phyloP scores from a whole-genome alignment of 352 stramenopile genomes.

The Pythium graminicola region DNA sequence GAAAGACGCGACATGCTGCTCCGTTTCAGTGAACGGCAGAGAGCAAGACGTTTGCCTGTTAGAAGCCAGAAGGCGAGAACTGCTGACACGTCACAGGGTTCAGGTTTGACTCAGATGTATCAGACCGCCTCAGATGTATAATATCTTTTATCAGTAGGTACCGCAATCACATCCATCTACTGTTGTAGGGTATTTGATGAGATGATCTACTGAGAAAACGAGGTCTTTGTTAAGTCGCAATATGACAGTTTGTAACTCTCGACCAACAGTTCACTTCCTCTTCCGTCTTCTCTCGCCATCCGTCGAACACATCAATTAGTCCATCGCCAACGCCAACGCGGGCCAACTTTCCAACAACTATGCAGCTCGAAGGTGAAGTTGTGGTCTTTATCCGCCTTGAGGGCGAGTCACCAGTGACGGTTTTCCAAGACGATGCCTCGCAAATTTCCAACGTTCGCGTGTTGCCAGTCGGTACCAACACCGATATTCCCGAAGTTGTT shows the following conservation, averaged over 20 bases:
- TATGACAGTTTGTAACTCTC: slow-evolving; percentile 1
- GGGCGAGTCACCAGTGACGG: slow-evolving; percentile 31
- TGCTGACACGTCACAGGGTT: no score
- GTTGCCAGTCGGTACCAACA: slow-evolving; percentile 31
- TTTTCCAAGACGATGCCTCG: slow-evolving; percentile 37
- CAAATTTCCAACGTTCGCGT: slow-evolving; percentile 43
- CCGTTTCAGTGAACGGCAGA: not conserved
- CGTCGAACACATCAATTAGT: not conserved
- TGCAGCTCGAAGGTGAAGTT: slow-evolving; percentile 43
- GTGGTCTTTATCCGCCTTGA: slow-evolving; percentile 50
- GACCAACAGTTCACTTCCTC: not conserved
- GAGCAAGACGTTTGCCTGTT: no score
- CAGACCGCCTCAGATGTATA: no score
- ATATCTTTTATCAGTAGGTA: no score
- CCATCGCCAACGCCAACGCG: not conserved
- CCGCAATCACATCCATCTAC: no score
- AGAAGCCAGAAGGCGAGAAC: no score
- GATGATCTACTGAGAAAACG: not conserved
- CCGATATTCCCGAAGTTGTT: slow-evolving; percentile 38
- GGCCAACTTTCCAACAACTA: slow-evolving; percentile 3
- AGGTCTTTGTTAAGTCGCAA: not conserved
- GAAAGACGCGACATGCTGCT: not conserved
- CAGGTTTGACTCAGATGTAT: no score
- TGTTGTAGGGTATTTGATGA: not conserved
- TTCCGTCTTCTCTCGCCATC: slow-evolving; percentile 1